phyloP scores from a whole-genome alignment of 371 early-diverging fungal species.

The Mortierella sp. region DNA sequence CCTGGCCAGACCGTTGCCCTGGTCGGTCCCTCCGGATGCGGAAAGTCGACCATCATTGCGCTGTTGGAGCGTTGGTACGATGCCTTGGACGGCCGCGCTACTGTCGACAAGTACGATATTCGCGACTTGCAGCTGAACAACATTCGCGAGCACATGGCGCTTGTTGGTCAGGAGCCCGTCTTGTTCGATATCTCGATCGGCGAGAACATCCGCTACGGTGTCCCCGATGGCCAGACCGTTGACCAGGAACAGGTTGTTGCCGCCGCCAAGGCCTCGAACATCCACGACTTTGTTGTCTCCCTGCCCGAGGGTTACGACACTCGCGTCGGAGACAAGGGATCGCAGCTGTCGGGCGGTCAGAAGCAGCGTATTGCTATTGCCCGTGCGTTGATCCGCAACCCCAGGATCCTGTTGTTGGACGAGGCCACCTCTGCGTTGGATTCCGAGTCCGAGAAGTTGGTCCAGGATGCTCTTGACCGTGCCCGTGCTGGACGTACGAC shows the following conservation, averaged over 20 bases:
- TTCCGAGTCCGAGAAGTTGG: slow-evolving; percentile 90
- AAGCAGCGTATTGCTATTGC: slow-evolving; percentile 85
- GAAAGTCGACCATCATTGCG: slow-evolving; percentile 75
- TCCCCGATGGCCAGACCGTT: slow-evolving; percentile 55
- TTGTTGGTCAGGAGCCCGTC: slow-evolving; percentile 90
- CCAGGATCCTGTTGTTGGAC: slow-evolving; percentile 90
- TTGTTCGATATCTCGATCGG: slow-evolving; percentile 81
- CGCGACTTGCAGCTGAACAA: slow-evolving; percentile 69
- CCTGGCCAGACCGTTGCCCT: slow-evolving; percentile 78
- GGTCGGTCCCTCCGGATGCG: slow-evolving; percentile 78
- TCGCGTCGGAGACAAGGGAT: slow-evolving; percentile 85
- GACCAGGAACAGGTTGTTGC: slow-evolving; percentile 60
- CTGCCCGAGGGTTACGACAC: slow-evolving; percentile 87
- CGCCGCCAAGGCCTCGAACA: slow-evolving; percentile 64
- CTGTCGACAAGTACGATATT: slow-evolving; percentile 74
- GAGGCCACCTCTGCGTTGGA: slow-evolving; percentile 98
- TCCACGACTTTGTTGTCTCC: slow-evolving; percentile 78
- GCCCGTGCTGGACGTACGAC: slow-evolving; percentile 79
- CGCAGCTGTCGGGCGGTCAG: slow-evolving; percentile 91
- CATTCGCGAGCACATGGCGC: slow-evolving; percentile 70
- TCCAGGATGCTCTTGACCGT: slow-evolving; percentile 88
- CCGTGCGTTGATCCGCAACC: slow-evolving; percentile 83
- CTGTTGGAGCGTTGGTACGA: slow-evolving; percentile 78
- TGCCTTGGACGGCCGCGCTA: slow-evolving; percentile 61
- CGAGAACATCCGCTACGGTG: slow-evolving; percentile 82